Percentiles rank a stretch among this genome's conserved stretches.
Evolutionary conservation across 176 grass and related monocot species (phyloP).

Genomic region (Oryza meyeriana): DNA sequence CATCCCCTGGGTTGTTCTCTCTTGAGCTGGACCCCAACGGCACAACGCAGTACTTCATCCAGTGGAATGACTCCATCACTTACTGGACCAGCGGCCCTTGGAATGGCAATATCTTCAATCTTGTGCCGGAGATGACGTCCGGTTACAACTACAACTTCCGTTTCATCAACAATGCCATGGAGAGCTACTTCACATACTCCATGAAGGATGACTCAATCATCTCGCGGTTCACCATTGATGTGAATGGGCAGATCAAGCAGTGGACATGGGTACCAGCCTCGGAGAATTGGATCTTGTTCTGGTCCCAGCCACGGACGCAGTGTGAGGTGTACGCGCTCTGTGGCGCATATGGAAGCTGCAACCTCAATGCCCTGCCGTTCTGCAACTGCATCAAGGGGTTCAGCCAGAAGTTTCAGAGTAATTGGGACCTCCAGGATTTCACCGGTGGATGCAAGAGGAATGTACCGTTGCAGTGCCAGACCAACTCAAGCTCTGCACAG

Average conservation of each 20-base stretch:
- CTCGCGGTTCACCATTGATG: conserved; percentile 61
- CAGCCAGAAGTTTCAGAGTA: conserved; percentile 32
- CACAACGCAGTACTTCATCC: conserved; percentile 60
- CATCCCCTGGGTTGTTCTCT: conserved; percentile 62
- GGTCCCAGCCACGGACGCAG: conserved; percentile 47
- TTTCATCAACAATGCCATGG: conserved; percentile 33
- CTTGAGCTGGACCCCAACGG: conserved; percentile 71
- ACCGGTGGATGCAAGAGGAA: conserved; percentile 64
- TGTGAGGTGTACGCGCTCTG: conserved; percentile 70
- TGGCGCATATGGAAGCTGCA: conserved; percentile 72
- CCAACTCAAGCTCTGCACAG: conserved; percentile 24
- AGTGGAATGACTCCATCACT: conserved; percentile 60
- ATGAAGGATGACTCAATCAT: conserved; percentile 33
- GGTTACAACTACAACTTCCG: conserved; percentile 43
- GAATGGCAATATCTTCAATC: conserved; percentile 44
- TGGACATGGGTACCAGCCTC: conserved; percentile 25
- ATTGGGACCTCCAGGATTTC: conserved; percentile 56
- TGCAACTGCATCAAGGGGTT: conserved; percentile 74
- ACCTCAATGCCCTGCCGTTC: conserved; percentile 15
- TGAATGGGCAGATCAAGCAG: conserved; percentile 60
- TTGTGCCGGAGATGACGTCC: conserved; percentile 56
- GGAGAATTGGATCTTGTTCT: conserved; percentile 55
- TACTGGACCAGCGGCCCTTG: conserved; percentile 63
- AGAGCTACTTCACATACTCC: conserved; percentile 68
- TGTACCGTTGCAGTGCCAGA: conserved; percentile 51